Evolutionary conservation across 2,329 filamentous ascomycete genomes (phyloP), one percentile per base, ranked within the genome.

Genomic region (Fusarium denticulatum): DNA sequence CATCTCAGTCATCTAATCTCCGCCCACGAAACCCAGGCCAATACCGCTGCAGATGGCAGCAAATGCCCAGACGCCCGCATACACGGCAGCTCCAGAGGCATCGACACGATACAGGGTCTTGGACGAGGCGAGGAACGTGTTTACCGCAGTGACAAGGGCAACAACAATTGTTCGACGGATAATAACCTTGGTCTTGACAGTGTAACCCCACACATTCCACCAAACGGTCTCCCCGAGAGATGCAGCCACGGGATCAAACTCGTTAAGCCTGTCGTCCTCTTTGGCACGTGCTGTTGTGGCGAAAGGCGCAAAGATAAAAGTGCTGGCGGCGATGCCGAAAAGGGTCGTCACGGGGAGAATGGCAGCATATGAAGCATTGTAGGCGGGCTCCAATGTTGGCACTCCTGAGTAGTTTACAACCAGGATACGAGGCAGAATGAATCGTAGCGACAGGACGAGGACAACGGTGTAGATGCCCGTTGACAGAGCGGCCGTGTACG

Each of bases 241-340:
- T 4, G 93, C 92, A 22, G 85, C 88, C 32, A 85, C 88, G 0
- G 92, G 89, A 74, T 94, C 86, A 78, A 94, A 94, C 32, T 84
- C 80, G 37, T 81, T 80, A 28, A 85, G 81, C 73, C 86, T 83
- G 60, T 86, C 86, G 69, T 90, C 86, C 71, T 85, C 83, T 47
- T 80, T 79, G 22, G 84, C 86, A 32, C 83, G 84, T 32, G 86
- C 87, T 0, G 88, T 86, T 20, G 85, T 87, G 24, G 89, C 88
- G 28, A 90, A 88, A 5, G 92, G 91, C 43, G 90, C 89, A 81
- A 97, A 97, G 74, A 98, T 89, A 80, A 97, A 96, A 50, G 89
- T 88, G 69, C 90, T 90, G 9, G 92, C 91, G 2, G 94, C 93
- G 69, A 90, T 85, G 6, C 95, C 95, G 24, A 93, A 86, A 6